Percentiles rank a stretch among this genome's conserved stretches.
Conservation (phyloP, 2,329 filamentous ascomycete species). For the Aspergillus persii region DNA sequence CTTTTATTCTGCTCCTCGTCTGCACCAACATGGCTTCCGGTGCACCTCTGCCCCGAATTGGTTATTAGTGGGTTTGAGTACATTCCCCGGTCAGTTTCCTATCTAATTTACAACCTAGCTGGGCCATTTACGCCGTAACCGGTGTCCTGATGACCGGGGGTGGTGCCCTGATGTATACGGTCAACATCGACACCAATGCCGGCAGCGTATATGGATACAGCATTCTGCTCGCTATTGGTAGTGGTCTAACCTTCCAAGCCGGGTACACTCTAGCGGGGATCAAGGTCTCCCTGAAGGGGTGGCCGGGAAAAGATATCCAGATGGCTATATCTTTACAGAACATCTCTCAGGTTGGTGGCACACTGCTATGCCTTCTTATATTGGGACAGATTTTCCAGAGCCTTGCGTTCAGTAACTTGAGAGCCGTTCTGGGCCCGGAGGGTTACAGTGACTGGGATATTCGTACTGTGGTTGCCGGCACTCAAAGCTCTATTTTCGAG, state of each 20-base stretch:
- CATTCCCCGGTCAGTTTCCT: not conserved
- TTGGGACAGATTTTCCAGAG: constrained; percentile 17
- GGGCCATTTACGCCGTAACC: not conserved
- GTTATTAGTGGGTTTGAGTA: not conserved
- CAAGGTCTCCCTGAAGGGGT: not conserved
- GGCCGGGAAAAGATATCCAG: not conserved
- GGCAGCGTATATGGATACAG: not conserved
- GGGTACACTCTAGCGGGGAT: not conserved
- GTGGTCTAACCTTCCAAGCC: not conserved
- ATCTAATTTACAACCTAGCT: not conserved
- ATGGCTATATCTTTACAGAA: constrained; percentile 7
- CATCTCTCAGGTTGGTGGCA: constrained; percentile 18
- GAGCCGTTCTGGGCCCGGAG: constrained; percentile 22
- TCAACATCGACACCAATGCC: not conserved
- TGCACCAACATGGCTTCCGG: not conserved
- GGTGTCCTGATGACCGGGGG: not conserved
- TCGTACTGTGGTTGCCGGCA: constrained; percentile 29
- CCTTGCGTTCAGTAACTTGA: constrained; percentile 24
- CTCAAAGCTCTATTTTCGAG: constrained; percentile 32
- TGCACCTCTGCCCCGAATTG: not conserved
- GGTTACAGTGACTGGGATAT: constrained; percentile 30
- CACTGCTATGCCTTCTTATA: constrained; percentile 18
- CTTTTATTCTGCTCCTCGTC: constrained; percentile 25
- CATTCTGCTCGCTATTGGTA: not conserved
- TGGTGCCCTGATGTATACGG: not conserved